phyloP scores from a whole-genome alignment of 164 flowering plant genomes.

The Annona cherimola region DNA sequence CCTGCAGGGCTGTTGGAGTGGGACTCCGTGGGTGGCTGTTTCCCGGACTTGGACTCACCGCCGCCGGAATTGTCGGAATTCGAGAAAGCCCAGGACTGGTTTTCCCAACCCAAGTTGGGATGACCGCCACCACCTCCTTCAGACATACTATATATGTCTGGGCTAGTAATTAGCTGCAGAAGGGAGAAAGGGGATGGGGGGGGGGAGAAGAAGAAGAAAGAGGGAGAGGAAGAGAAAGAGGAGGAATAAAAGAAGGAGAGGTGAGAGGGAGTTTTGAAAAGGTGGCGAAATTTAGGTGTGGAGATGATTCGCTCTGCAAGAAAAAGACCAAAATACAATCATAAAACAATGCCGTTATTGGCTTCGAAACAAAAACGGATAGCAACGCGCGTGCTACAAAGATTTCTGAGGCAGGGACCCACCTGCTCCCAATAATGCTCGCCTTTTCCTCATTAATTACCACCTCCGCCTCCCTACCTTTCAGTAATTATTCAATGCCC shows the following conservation, averaged over 20 bases:
- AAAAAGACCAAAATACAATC: conserved; percentile 61
- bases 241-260: neutral
- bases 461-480: neutral
- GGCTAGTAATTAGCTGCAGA: too few species aligned
- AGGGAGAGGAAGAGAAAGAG: conserved; percentile 3
- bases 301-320: conserved; percentile 21
- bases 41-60: conserved; percentile 6
- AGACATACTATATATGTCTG: conserved; percentile 14
- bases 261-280: conserved; percentile 24
- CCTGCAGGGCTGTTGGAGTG: conserved; percentile 18
- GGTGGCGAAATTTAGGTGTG: conserved; percentile 20
- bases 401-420: conserved; percentile 7
- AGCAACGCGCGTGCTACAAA: conserved; percentile 18
- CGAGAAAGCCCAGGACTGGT: conserved; percentile 28
- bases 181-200: neutral
- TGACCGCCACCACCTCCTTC: conserved; percentile 16
- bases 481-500: too few species aligned
- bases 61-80: conserved; percentile 39
- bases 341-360: conserved; percentile 59
- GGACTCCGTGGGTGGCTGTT: conserved; percentile 6
- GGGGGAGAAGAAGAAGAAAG: neutral
- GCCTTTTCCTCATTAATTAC: neutral
- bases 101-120: conserved; percentile 27
- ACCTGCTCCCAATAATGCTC: neutral
- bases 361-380: conserved; percentile 46